Evolutionary conservation across 2,329 filamentous ascomycete genomes (phyloP).

Genomic region (Corinectria fuckeliana): DNA sequence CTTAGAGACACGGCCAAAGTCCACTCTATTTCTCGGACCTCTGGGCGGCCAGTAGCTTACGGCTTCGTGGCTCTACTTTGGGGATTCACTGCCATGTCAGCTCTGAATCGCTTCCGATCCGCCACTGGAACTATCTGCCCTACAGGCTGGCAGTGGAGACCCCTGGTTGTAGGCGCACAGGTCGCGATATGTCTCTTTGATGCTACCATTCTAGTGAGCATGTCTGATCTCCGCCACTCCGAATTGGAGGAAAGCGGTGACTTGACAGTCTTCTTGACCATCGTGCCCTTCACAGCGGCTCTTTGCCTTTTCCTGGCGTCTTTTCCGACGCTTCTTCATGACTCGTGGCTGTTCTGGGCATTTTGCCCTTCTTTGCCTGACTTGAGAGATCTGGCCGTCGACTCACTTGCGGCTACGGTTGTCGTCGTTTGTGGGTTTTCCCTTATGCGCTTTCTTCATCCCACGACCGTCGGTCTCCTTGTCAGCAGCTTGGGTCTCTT

Average conservation of each 20-base stretch:
- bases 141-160: neutral
- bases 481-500: slow-evolving; percentile 5
- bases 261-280: neutral
- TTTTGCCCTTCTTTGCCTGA: neutral
- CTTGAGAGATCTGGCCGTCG: slow-evolving; percentile 4
- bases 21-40: neutral
- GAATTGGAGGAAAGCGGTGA: neutral
- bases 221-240: slow-evolving; percentile 4
- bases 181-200: slow-evolving; percentile 1
- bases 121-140: neutral
- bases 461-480: slow-evolving; percentile 2
- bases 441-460: neutral
- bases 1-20: slow-evolving; percentile 1
- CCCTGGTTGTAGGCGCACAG: neutral
- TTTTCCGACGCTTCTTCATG: slow-evolving; percentile 2
- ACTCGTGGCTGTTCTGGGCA: slow-evolving; percentile 1
- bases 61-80: neutral
- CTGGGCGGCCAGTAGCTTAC: neutral
- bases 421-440: slow-evolving; percentile 2
- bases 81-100: neutral
- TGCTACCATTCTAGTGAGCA: neutral
- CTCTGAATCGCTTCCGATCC: neutral
- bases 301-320: slow-evolving; percentile 4
- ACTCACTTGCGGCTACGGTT: neutral
- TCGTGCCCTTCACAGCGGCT: slow-evolving; percentile 2